Evolutionary conservation across 495 filamentous ascomycete genomes (phyloP), one percentile per base, ranked within the genome.

Genomic region (Neurospora hispaniola): DNA sequence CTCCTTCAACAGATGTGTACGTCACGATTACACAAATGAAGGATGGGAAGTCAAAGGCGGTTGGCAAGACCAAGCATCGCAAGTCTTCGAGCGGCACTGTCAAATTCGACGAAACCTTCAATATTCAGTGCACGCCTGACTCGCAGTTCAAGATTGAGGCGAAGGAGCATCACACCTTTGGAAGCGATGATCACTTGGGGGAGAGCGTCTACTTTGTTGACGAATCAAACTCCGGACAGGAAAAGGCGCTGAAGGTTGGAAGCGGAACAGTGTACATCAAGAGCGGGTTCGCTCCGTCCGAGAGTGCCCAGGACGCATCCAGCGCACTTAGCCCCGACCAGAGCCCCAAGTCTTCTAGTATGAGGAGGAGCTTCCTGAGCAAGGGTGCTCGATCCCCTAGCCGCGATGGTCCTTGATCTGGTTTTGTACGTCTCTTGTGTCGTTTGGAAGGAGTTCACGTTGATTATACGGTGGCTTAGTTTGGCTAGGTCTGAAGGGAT

Each of bases 141-240:
- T 88, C 92, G 48, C 90, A 92, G 79, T 98, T 97, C 84, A 90
- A 92, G 80, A 78, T 99, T 69, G 86, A 90, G 71, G 96, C 94
- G 69, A 92, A 93, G 73, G 89, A 92, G 77, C 92, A 97, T 79
- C 87, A 91, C 74, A 92, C 90, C 5, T 93, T 98, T 76, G 89
- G 92, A 46, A 90, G 87, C 46, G 94, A 97, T 76, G 89, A 91
- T 62, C 85, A 89, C 40, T 85, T 98, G 11, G 96, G 96, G 59
- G 94, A 98, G 76, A 87, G 85, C 0, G 75, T 90, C n/a, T 97
- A 97, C 84, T 94, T 96, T 78, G 90, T 99, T 16, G 92, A 92
- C 71, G 94, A 99, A 77, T 90, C 91, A 72, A 89, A 90, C 18
- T 82, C 84, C 3, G 89, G 90, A 23, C 85, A 88, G 46, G 93